Evolutionary conservation across 2,329 filamentous ascomycete species (phyloP).

Genomic region (Aspergillus sp.): DNA sequence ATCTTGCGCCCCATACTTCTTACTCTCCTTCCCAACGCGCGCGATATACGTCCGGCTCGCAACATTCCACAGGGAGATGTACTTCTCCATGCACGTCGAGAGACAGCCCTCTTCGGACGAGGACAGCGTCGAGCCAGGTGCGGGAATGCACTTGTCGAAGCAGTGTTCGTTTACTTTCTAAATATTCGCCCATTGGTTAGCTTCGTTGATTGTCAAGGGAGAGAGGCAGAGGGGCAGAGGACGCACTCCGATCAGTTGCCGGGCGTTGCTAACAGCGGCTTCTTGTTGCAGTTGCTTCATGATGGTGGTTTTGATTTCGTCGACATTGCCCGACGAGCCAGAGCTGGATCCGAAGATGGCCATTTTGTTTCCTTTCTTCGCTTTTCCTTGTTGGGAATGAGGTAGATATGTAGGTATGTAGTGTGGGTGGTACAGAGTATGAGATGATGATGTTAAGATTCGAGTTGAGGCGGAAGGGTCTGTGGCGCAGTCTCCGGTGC

Average conservation of each 20-base stretch:
- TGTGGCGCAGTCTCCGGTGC: too few relatives aligned
- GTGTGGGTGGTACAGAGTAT: conserved; percentile 2
- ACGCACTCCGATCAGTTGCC: conserved; percentile 60
- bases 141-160: conserved; percentile 68
- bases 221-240: conserved; percentile 1
- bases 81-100: conserved; percentile 74
- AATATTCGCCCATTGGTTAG: neutral
- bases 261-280: conserved; percentile 60
- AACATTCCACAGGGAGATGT: conserved; percentile 71
- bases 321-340: conserved; percentile 17
- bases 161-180: conserved; percentile 76
- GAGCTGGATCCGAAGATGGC: conserved; percentile 31
- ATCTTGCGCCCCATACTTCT: conserved; percentile 34
- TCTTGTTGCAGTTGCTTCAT: conserved; percentile 58
- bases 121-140: conserved; percentile 57
- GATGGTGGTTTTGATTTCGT: conserved; percentile 45
- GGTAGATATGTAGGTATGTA: neutral
- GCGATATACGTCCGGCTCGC: conserved; percentile 61
- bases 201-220: neutral
- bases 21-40: conserved; percentile 49
- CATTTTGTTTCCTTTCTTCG: conserved; percentile 19
- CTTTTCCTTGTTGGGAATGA: neutral
- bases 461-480: too few relatives aligned
- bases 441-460: neutral
- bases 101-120: conserved; percentile 63